phyloP scores from a whole-genome alignment of 371 early-diverging fungal genomes.

The Rhizomucor miehei region DNA sequence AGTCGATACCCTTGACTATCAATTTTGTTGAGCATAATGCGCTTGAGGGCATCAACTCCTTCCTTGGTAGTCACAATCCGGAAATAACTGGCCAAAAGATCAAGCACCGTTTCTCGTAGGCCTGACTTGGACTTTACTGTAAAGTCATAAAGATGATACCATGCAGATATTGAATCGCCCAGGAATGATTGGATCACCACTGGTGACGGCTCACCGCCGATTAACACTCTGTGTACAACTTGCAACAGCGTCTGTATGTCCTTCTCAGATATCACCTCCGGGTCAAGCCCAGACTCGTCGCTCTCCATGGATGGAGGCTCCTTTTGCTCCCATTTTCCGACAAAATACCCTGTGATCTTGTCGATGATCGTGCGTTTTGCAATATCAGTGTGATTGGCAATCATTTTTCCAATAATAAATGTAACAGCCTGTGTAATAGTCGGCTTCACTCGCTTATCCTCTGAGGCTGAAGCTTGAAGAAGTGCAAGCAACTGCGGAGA shows the following conservation, averaged over 20 bases:
- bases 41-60: slow-evolving; percentile 47
- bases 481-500: slow-evolving; percentile 50
- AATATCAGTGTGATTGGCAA: slow-evolving; percentile 47
- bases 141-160: slow-evolving; percentile 65
- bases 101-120: slow-evolving; percentile 43
- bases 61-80: slow-evolving; percentile 51
- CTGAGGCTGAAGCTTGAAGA: slow-evolving; percentile 17
- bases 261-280: slow-evolving; percentile 37
- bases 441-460: slow-evolving; percentile 1
- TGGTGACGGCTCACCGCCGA: slow-evolving; percentile 66
- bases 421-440: slow-evolving; percentile 39
- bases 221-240: slow-evolving; percentile 51
- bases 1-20: slow-evolving; percentile 48
- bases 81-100: slow-evolving; percentile 51
- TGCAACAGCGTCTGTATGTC: slow-evolving; percentile 37
- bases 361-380: slow-evolving; percentile 53
- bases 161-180: slow-evolving; percentile 42
- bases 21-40: slow-evolving; percentile 46
- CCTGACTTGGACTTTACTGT: slow-evolving; percentile 49
- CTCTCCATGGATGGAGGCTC: slow-evolving; percentile 5
- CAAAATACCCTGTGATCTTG: slow-evolving; percentile 41
- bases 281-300: background rate
- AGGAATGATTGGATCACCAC: slow-evolving; percentile 54
- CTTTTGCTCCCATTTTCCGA: slow-evolving; percentile 21
- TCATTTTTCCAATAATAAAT: slow-evolving; percentile 54